Evolutionary conservation across 2,329 filamentous ascomycete genomes (phyloP).

Genomic region (Alternaria panax): DNA sequence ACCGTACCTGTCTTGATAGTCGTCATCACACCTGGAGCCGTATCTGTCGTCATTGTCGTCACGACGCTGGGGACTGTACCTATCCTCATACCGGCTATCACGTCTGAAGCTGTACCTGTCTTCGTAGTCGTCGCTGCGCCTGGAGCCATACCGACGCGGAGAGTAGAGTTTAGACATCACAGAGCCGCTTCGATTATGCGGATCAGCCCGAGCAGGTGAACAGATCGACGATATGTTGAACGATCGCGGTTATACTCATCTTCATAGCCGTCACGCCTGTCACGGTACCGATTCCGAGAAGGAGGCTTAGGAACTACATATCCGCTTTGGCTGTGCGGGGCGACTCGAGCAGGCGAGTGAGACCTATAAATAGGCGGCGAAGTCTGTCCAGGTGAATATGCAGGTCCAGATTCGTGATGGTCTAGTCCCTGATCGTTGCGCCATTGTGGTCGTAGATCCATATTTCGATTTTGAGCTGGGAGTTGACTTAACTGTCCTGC

Average conservation of each 20-base stretch:
- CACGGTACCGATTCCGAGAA: neutral
- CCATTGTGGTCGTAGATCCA: neutral
- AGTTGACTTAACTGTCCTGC: neutral
- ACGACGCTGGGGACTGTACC: too few species aligned
- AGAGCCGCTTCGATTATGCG: neutral
- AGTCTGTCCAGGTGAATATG: neutral
- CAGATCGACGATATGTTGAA: neutral
- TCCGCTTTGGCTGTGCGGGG: neutral
- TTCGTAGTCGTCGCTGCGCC: neutral
- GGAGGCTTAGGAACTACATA: neutral
- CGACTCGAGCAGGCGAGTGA: neutral
- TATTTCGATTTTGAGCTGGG: neutral
- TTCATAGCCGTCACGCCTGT: neutral
- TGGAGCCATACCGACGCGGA: neutral
- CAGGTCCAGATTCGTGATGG: neutral
- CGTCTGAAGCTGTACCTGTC: neutral
- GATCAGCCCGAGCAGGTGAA: neutral
- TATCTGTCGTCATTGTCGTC: neutral
- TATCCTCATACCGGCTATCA: neutral
- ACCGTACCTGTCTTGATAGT: neutral
- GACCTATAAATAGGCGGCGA: neutral
- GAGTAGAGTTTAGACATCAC: neutral
- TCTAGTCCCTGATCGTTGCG: neutral
- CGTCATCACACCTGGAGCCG: neutral
- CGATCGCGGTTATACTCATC: neutral